phyloP scores from a whole-genome alignment of 106 monocot species.

The Narthecium ossifragum region DNA sequence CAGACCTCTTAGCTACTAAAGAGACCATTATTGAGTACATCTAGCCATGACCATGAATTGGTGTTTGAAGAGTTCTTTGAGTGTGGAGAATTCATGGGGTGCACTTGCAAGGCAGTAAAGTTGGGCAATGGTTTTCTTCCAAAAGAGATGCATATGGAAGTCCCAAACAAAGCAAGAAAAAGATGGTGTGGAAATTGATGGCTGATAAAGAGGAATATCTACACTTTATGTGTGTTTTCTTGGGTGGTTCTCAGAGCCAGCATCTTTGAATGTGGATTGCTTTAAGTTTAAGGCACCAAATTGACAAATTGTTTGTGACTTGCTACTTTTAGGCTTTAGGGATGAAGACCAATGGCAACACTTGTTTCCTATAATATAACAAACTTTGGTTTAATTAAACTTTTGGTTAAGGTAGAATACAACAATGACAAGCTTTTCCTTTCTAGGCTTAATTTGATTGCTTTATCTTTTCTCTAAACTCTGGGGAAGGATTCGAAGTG shows the following conservation, averaged over 20 bases:
- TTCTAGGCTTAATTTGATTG: too few relatives aligned
- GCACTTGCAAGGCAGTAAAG: not conserved
- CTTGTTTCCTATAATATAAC: not conserved
- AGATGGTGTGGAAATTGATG: slow-evolving; percentile 17
- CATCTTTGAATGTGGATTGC: slow-evolving; percentile 40
- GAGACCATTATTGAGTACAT: too few relatives aligned
- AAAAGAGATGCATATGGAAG: not conserved
- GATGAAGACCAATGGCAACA: not conserved
- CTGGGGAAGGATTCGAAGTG: too few relatives aligned
- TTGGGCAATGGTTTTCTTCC: slow-evolving; percentile 2
- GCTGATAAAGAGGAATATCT: slow-evolving; percentile 10
- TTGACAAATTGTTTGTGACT: not conserved
- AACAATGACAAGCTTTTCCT: too few relatives aligned
- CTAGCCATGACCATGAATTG: not conserved
- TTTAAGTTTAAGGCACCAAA: slow-evolving; percentile 11
- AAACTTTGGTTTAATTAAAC: too few relatives aligned
- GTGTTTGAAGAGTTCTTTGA: slow-evolving; percentile 12
- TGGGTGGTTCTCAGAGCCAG: slow-evolving; percentile 4
- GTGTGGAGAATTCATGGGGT: slow-evolving; percentile 11
- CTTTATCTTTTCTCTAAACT: too few relatives aligned
- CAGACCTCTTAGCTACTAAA: too few relatives aligned
- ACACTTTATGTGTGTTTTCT: not conserved
- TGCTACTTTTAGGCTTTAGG: not conserved
- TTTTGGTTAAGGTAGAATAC: too few relatives aligned
- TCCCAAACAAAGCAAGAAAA: slow-evolving; percentile 4